Evolutionary conservation across 768 basidiomycete species (phyloP).

Genomic region (Termitomyces sp.): DNA sequence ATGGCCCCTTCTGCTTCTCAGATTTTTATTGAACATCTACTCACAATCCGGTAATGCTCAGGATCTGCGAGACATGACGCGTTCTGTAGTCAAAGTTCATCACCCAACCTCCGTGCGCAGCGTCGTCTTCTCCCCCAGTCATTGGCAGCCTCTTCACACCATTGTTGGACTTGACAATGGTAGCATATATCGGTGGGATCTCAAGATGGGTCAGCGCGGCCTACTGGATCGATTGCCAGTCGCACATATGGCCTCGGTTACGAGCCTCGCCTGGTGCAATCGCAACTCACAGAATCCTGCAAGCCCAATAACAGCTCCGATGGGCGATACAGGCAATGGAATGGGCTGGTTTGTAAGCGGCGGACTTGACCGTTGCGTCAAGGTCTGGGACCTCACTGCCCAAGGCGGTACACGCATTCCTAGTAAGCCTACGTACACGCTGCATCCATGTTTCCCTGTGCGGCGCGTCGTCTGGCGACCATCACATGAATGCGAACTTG

Average conservation of each 20-base stretch:
- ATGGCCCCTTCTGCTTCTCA: neutral
- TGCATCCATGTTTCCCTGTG: slow-evolving; percentile 73
- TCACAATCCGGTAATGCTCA: slow-evolving; percentile 17
- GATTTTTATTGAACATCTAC: neutral
- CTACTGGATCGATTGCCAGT: slow-evolving; percentile 67
- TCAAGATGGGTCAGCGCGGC: slow-evolving; percentile 72
- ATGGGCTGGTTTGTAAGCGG: slow-evolving; percentile 78
- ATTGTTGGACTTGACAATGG: slow-evolving; percentile 67
- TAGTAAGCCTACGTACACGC: slow-evolving; percentile 59
- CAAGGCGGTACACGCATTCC: slow-evolving; percentile 46
- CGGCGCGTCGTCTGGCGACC: slow-evolving; percentile 76
- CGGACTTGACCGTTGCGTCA: slow-evolving; percentile 74
- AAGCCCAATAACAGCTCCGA: slow-evolving; percentile 2
- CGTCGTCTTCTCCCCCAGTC: slow-evolving; percentile 64
- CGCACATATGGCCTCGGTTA: slow-evolving; percentile 69
- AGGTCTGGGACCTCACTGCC: slow-evolving; percentile 73
- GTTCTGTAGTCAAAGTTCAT: slow-evolving; percentile 65
- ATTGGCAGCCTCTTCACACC: slow-evolving; percentile 62
- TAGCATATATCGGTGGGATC: slow-evolving; percentile 72
- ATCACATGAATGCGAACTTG: slow-evolving; percentile 68
- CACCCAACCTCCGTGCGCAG: slow-evolving; percentile 67
- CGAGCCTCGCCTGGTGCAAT: slow-evolving; percentile 68
- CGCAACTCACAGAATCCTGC: slow-evolving; percentile 17
- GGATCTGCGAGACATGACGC: slow-evolving; percentile 71
- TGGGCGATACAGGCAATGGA: slow-evolving; percentile 25